Conservation (phyloP, 148 eudicot genomes). For the Vaccinium myrtillus region DNA sequence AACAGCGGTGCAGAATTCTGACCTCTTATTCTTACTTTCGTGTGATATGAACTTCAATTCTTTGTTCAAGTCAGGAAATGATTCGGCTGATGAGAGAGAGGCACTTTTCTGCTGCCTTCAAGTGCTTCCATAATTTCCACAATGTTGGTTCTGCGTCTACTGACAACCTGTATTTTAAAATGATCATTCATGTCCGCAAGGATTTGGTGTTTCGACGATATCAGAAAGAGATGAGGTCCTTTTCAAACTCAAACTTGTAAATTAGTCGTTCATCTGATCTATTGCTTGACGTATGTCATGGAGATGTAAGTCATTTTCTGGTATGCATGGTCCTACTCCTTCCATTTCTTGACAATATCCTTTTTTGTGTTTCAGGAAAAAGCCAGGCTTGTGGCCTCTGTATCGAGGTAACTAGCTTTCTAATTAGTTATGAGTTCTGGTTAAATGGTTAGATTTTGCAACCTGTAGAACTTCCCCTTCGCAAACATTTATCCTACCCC, state of each 20-base stretch:
- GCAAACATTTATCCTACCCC: neutral
- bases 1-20: neutral
- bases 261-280: neutral
- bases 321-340: slow-evolving; percentile 2
- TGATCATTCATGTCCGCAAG: slow-evolving; percentile 89
- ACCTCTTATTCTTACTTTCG: neutral
- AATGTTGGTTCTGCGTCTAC: slow-evolving; percentile 45
- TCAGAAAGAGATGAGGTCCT: slow-evolving; percentile 95
- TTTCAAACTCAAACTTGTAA: neutral
- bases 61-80: slow-evolving; percentile 63
- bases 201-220: slow-evolving; percentile 80
- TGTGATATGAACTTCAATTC: slow-evolving; percentile 6
- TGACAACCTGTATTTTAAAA: slow-evolving; percentile 63
- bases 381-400: slow-evolving; percentile 88
- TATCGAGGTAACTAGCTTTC: slow-evolving; percentile 67
- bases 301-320: neutral
- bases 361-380: slow-evolving; percentile 48
- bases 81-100: slow-evolving; percentile 76
- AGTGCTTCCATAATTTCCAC: slow-evolving; percentile 78
- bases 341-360: slow-evolving; percentile 17
- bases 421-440: neutral
- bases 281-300: neutral
- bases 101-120: slow-evolving; percentile 77
- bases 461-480: neutral
- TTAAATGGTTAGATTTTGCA: neutral